These are phyloP conservation scores for Candida neerlandica DNA, from an alignment of 1,139 yeast species.

Conservation along the genomic window DNA sequence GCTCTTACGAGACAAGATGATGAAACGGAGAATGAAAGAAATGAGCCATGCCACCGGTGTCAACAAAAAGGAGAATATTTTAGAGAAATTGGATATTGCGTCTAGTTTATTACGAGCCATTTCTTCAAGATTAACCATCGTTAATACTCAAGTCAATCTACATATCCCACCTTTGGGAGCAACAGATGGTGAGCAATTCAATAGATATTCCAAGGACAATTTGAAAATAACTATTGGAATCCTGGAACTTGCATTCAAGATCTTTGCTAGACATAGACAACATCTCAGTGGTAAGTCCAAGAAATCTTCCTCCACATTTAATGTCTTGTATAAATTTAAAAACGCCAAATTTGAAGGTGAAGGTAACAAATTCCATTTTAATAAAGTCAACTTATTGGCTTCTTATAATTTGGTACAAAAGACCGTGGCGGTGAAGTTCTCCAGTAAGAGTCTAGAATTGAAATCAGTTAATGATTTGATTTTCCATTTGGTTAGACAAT, in stretches of 20 bases:
- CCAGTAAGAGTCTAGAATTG: conserved; percentile 31
- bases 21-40: conserved; percentile 13
- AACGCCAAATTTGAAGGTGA: conserved; percentile 33
- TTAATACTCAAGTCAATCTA: conserved; percentile 32
- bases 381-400: conserved; percentile 32
- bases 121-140: conserved; percentile 31
- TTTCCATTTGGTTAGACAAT: conserved; percentile 38
- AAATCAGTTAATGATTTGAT: conserved; percentile 43
- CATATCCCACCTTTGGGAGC: conserved; percentile 36
- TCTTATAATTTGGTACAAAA: conserved; percentile 28
- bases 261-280: conserved; percentile 30
- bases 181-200: conserved; percentile 22
- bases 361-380: conserved; percentile 33
- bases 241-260: conserved; percentile 29
- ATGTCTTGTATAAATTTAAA: conserved; percentile 33
- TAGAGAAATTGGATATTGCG: conserved; percentile 12
- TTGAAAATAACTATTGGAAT: conserved; percentile 26
- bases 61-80: conserved; percentile 12
- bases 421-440: conserved; percentile 26
- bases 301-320: conserved; percentile 16
- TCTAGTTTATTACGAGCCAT: conserved; percentile 21
- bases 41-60: conserved; percentile 16
- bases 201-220: conserved; percentile 34
- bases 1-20: conserved; percentile 13
- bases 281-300: conserved; percentile 11